Evolutionary conservation across 2,329 filamentous ascomycete genomes (phyloP), one percentile per base, ranked within the genome.

Genomic region (Bipolaris oryzae): DNA sequence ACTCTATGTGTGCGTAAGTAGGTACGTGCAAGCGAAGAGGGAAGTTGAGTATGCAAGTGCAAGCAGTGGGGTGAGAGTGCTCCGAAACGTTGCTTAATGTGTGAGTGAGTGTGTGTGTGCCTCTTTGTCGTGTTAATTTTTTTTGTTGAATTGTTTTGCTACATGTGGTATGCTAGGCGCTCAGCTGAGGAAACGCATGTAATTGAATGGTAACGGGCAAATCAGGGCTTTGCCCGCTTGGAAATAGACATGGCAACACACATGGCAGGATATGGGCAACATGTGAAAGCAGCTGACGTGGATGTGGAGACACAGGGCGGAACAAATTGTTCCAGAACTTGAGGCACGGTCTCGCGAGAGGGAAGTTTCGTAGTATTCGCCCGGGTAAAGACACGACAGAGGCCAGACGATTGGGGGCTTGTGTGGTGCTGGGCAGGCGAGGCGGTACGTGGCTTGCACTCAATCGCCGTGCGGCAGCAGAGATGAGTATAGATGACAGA

Each of bases 401-500:
- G 51, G 49, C 44, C 20, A 44, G 21, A 48, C 34, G 48, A 41
- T 52, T 50, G 55, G 49, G 44, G 43, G 47, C 20, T 55, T 50
- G 54, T 50, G 28, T 20, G 44, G 15, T 43, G 44, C 46, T 50
- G 52, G 54, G 28, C 57, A 41, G 43, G 41, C 50, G 28, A 48
- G 28, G 45, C 33, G 53, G 59, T 53, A 72, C 71, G 67, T 71
- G 70, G 64, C 67, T 59, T 60, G 58, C 64, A 57, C 66, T 64
- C 61, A 69, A 66, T 67, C 56, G 68, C 61, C 48, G 39, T 55
- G 46, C 58, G 43, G 53, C 51, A 49, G 55, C 44, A 49, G 55
- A 49, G 55, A 50, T 51, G 46, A 55, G 46, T 33, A 61, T 43
- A 60, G 55, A 57, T 54, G 43, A 33, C 33, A 47, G 45, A 44